Base-by-base conservation (phyloP, 202 grass and related monocot genomes). In the Carex sylvatica region DNA sequence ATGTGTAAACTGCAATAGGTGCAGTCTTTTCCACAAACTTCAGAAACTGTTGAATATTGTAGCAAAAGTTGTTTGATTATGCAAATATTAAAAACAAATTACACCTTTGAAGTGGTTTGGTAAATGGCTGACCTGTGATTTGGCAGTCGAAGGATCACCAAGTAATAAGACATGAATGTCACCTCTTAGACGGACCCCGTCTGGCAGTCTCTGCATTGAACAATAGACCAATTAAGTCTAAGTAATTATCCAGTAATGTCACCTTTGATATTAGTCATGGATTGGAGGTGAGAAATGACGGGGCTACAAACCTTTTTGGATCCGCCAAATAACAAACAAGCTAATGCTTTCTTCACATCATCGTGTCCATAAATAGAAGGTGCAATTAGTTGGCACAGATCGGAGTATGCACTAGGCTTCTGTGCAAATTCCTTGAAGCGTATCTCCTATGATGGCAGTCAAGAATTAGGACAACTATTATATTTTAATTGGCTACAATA, bases 21-120 rank as follows among this genome's bases (percentile, higher is more conserved):
- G 96, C 91, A 49, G 96, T 93, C 81, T 95, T 98, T 88, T 98
- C 92, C 79, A 93, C 96, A 89, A 98, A 98, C 82, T 95, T 98
- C 49, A 98, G 89, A 88, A 98, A 98, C 96, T 98, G 91, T 83
- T 11, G 19, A 89, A 87, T 19, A 46, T 54, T 74, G 3, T 61
- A 20, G 15, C 2, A 74, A 20, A 85, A 51, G 18, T 65, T 16
- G 59, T 83, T 72, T 31, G 68, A 70, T 23, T 24, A 47, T 10
- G 51, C 46, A 77, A 77, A 24, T 63, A 13, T 65, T 80, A 80
- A 80, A 19, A 46, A 49, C 46, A 46, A 65, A 69, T 68, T 20
- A 53, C 10, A 68, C 26, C 4, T 1, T 19, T 33, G 60, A 68
- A 30, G 24, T 64, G 62, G 2, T 51, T 66, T 82, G 65, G 26